phyloP scores from a whole-genome alignment of 176 grass and related monocot genomes.

The Eremochloa ophiuroides region DNA sequence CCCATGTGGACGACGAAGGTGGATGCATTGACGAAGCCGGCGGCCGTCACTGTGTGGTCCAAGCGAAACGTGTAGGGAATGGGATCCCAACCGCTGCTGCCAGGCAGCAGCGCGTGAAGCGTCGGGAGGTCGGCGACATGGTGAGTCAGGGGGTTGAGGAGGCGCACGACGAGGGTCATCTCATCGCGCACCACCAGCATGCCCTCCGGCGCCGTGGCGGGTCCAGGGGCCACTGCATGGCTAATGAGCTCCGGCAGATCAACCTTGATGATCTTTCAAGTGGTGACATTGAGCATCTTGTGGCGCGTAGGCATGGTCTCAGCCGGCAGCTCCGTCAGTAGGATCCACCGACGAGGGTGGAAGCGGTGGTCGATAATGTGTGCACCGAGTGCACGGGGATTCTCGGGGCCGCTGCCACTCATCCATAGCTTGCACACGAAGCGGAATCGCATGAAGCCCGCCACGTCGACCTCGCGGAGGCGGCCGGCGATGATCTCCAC shows the following conservation, averaged over 20 bases:
- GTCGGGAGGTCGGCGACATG: not conserved
- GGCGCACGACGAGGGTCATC: not conserved
- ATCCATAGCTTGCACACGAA: not conserved
- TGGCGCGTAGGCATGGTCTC: too few relatives aligned
- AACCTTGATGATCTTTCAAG: not conserved
- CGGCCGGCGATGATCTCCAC: too few relatives aligned
- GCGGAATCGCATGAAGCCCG: not conserved
- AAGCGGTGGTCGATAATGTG: not conserved
- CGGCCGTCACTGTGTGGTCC: too few relatives aligned
- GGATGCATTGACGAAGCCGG: too few relatives aligned
- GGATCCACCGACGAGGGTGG: not conserved
- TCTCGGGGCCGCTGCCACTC: not conserved
- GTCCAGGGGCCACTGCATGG: not conserved
- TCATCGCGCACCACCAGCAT: not conserved
- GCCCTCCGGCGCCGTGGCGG: not conserved
- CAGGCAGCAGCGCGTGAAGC: not conserved
- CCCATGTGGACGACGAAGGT: too few relatives aligned
- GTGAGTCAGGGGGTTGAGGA: not conserved
- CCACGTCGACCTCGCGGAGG: too few relatives aligned
- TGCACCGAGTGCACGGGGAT: not conserved
- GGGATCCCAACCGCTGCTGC: too few relatives aligned
- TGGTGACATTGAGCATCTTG: not conserved
- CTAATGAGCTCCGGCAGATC: not conserved
- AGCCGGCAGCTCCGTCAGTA: not conserved
- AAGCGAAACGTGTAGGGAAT: not conserved